phyloP scores from a whole-genome alignment of 176 grass and related monocot genomes.

The maize (Zea mays) region DNA sequence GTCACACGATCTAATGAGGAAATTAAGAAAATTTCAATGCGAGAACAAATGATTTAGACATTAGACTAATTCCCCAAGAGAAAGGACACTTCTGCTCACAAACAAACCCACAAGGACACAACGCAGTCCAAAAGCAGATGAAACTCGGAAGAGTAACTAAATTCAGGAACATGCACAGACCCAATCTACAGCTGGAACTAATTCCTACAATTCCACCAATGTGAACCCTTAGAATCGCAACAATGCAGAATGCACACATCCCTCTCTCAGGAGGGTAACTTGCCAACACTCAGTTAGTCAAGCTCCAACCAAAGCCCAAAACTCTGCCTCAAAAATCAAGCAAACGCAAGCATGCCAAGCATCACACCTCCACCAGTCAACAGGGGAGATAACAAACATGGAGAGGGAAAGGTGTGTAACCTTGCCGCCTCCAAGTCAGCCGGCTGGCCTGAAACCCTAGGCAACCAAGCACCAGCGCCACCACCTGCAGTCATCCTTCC shows the following conservation, averaged over 20 bases:
- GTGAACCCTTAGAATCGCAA: not conserved
- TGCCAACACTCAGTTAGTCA: not conserved
- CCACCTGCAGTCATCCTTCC: not conserved
- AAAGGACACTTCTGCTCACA: not conserved
- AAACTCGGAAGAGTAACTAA: not conserved
- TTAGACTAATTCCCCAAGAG: not conserved
- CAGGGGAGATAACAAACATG: not conserved
- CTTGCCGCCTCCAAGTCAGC: conserved; percentile 21
- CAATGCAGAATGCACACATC: not conserved
- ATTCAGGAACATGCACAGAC: conserved; percentile 23
- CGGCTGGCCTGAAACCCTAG: conserved; percentile 51
- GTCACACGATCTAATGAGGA: conserved; percentile 12
- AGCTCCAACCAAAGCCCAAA: not conserved
- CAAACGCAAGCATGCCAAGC: not conserved
- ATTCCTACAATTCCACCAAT: not conserved
- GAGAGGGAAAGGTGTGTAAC: conserved; percentile 3
- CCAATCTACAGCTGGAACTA: not conserved
- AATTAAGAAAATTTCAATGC: not conserved
- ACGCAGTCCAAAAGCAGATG: not conserved
- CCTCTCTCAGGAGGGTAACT: not conserved
- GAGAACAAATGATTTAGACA: not conserved
- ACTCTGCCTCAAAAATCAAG: not conserved
- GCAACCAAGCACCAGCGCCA: not conserved
- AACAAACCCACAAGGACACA: not conserved
- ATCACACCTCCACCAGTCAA: conserved; percentile 17